Base-by-base conservation (phyloP, 805 yeast species). In the Nakazawaea populi region DNA sequence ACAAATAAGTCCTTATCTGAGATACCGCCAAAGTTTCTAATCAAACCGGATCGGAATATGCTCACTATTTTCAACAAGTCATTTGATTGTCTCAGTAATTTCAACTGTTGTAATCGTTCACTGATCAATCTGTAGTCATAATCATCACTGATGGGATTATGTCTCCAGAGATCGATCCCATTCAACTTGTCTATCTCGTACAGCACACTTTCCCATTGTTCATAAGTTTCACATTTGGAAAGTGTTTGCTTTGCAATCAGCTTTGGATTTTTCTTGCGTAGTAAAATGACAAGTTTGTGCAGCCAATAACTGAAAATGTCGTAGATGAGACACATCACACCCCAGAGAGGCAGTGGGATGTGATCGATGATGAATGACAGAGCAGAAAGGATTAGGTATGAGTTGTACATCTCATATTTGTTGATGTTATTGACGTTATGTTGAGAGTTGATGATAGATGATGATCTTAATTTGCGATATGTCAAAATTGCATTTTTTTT, bases 1-100 rank as follows among this genome's bases (percentile, higher is more conserved):
- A 85, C 85, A 71, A 87, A 92, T 43, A 94, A 70, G 49, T 83
- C 77, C 55, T 85, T 82, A 56, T 85, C 87, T 1, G 95, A 79
- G 4, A 94, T 89, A 0, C 96, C 95, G 6, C 96, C 98, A 70
- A 92, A 87, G 62, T 94, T 94, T 40, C 99, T 70, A 36, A 94
- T 70, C 60, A 90, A 76, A 0, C 97, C 96, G 0, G 96, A 85
- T 40, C 96, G 70, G 44, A 92, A 75, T 38, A 85, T 69, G 24
- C 86, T 82, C 68, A 86, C 75, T 18, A 90, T 70, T 35, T 73
- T 68, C 24, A 73, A 74, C 1, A 82, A 70, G 63, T 90, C 89
- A 11, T 75, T 75, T 6, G 72, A 71, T 30, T 73, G 69, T 46
- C 94, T 65, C 1, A 96, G 90, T 24, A 76, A 75, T 44, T 76